Evolutionary conservation across 2,329 filamentous ascomycete species (phyloP).

Genomic region (Paecilomyces sp.): DNA sequence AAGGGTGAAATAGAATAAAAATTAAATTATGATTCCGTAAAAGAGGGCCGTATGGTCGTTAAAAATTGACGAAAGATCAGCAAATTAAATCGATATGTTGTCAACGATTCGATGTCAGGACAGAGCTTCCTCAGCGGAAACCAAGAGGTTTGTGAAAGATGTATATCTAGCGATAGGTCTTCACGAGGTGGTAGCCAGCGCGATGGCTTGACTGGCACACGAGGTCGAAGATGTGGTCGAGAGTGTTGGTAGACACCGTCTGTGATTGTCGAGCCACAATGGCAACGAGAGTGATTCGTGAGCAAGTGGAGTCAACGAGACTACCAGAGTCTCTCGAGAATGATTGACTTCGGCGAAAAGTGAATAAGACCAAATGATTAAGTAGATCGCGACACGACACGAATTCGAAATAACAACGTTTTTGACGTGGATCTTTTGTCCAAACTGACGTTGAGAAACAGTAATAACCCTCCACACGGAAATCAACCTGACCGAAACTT

Average conservation of each 20-base stretch:
- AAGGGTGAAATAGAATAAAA: conserved; percentile 28
- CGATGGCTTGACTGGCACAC: background rate
- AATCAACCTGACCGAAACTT: background rate
- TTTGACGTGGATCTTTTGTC: background rate
- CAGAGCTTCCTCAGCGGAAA: conserved; percentile 12
- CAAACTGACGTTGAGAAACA: background rate
- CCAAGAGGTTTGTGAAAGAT: conserved; percentile 13
- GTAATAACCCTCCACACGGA: background rate
- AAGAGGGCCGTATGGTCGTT: conserved; percentile 8
- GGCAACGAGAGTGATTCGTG: background rate
- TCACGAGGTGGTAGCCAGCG: background rate
- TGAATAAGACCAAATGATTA: background rate
- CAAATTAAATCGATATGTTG: conserved; percentile 8
- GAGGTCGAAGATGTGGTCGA: background rate
- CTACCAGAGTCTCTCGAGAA: background rate
- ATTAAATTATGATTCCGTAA: conserved; percentile 14
- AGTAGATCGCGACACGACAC: background rate
- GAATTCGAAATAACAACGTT: background rate
- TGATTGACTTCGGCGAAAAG: background rate
- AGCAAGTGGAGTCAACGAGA: background rate
- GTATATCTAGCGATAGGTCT: conserved; percentile 2
- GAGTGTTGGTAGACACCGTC: background rate
- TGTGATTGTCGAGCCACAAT: background rate
- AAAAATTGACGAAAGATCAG: conserved; percentile 8
- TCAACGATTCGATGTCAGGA: conserved; percentile 10